A percentile compares a stretch with the other conserved stretches of the same genome.
phyloP scores from a whole-genome alignment of 2,329 filamentous ascomycete genomes.

The Claviceps cyperi region DNA sequence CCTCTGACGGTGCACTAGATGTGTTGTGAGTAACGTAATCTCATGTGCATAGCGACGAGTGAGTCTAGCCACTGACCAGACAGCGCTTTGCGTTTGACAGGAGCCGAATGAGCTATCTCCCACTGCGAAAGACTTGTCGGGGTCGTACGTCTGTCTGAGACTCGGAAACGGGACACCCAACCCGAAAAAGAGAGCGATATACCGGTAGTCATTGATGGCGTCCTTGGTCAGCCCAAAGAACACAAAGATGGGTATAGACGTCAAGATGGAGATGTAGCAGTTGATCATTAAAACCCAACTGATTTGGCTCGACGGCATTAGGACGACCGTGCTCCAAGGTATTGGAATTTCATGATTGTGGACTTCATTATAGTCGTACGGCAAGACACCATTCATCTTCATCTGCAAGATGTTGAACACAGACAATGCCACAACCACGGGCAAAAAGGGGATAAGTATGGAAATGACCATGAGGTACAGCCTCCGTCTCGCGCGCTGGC shows the following conservation, averaged over 20 bases:
- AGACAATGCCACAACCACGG: slow-evolving; percentile 28
- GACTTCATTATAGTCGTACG: slow-evolving; percentile 28
- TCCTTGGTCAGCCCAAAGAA: slow-evolving; percentile 44
- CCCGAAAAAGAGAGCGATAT: slow-evolving; percentile 23
- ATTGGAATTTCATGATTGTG: slow-evolving; percentile 23
- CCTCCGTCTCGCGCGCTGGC: slow-evolving; percentile 33
- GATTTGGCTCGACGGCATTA: slow-evolving; percentile 26
- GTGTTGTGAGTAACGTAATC: slow-evolving; percentile 4
- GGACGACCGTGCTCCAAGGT: slow-evolving; percentile 34
- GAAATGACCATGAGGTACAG: slow-evolving; percentile 41
- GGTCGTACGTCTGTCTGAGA: slow-evolving; percentile 25
- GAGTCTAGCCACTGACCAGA: slow-evolving; percentile 8
- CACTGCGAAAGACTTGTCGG: slow-evolving; percentile 13
- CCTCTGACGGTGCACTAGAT: slow-evolving; percentile 1
- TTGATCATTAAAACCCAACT: slow-evolving; percentile 27
- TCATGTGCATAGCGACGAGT: background rate
- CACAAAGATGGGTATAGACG: slow-evolving; percentile 31
- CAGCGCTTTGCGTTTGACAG: slow-evolving; percentile 7
- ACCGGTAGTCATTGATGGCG: slow-evolving; percentile 34
- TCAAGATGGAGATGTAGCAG: slow-evolving; percentile 33
- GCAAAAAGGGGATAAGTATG: slow-evolving; percentile 37
- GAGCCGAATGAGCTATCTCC: slow-evolving; percentile 12
- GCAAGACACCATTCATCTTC: slow-evolving; percentile 12
- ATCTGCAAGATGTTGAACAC: slow-evolving; percentile 25
- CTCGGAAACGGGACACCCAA: slow-evolving; percentile 29